Evolutionary conservation across 768 basidiomycete genomes (phyloP).

Genomic region (Lactarius vividus): DNA sequence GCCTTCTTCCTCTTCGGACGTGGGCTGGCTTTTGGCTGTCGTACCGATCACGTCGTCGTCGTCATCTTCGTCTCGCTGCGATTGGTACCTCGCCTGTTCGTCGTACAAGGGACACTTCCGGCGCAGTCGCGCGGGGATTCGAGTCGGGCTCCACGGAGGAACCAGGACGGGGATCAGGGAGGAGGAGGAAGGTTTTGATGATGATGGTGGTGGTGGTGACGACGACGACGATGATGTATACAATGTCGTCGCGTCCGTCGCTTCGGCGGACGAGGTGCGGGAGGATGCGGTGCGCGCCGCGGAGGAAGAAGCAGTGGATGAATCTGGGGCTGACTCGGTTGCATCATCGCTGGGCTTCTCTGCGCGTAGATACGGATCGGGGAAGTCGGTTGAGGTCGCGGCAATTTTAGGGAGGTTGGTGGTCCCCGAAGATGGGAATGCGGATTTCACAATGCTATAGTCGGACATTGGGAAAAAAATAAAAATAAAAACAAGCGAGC

Average conservation of each 20-base stretch:
- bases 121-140: conserved; percentile 20
- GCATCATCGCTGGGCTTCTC: background rate
- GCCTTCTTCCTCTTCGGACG: background rate
- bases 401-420: background rate
- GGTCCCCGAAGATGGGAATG: background rate
- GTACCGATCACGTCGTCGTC: background rate
- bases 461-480: conserved; percentile 13
- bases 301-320: conserved; percentile 11
- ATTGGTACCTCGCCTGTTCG: background rate
- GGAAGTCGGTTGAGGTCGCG: conserved; percentile 1
- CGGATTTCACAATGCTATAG: conserved; percentile 11
- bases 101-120: conserved; percentile 21
- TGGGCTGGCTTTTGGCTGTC: background rate
- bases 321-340: conserved; percentile 2
- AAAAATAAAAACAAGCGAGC: conserved; percentile 6
- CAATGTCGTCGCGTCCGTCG: background rate
- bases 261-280: conserved; percentile 14
- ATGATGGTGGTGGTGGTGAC: background rate
- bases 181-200: background rate
- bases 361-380: conserved; percentile 8
- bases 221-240: background rate
- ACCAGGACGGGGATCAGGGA: background rate
- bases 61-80: background rate
- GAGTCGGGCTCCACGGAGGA: conserved; percentile 13
- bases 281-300: conserved; percentile 5